Base-by-base conservation (phyloP, 2,329 filamentous ascomycete genomes). In the Colletotrichum paranaense region DNA sequence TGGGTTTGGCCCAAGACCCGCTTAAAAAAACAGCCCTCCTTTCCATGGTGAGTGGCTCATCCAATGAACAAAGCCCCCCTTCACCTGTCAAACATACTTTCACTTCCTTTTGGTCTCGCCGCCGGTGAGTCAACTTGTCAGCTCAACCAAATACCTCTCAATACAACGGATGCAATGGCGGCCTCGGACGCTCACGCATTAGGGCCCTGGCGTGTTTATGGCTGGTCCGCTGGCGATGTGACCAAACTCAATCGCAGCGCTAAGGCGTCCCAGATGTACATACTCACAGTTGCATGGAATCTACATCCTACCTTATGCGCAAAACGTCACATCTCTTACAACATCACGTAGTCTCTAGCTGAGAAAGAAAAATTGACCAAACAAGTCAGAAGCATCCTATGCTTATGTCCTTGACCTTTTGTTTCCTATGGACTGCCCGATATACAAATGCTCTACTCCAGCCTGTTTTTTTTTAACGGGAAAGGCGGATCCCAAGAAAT, bases 361-460 rank as follows among this genome's bases (percentile, higher is more conserved):
- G 6, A 42, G 35, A 26, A 19, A 22, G 19, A 22, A 12, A n/a
- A 12, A n/a, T 30, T 64, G 42, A 62, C 56, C 35, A 56, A 62
- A 49, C 28, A 26, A 42, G 16, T 30, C 38, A 19, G 55, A 46
- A 62, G 42, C 67, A 57, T 46, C 24, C 38, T 28, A 42, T 62
- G 62, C 52, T 56, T 62, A 62, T 35, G 19, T 59, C 63, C 38
- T 26, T 35, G 14, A 74, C 32, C 52, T 69, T 65, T 69, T 73
- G 42, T 72, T 69, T 66, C 35, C 38, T 73, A 63, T 60, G 70
- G 68, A 30, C 38, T 68, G 49, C 24, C 69, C 32, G 46, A 69
- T 74, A 73, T 63, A 74, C 68, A 74, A 62, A 72, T 74, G 55
- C 68, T 68, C 72, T 49, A 59, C 68, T 64, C 72, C 64, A 59